Evolutionary conservation across 164 flowering plant species (phyloP), one percentile per base, ranked within the genome.

Genomic region (Aristolochia fimbriata): DNA sequence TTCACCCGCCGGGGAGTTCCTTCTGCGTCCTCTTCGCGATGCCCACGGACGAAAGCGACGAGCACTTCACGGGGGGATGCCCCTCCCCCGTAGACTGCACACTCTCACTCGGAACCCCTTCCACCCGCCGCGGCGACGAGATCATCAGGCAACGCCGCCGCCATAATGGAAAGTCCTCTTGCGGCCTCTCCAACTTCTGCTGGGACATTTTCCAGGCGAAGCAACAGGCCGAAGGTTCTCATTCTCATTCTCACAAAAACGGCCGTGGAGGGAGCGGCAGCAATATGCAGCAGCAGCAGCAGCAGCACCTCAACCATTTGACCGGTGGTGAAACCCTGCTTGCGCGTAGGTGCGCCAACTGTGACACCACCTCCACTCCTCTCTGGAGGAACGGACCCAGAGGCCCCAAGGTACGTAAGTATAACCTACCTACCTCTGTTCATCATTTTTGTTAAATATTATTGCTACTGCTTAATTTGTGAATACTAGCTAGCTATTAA

Each of bases 281-380:
- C 2, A 15, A 5, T 27, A 27, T 27, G 30, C 30, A 27, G 30
- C 30, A 27, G 3, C 30, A 27, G 3, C 30, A 27, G 30, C 30
- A 27, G 30, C 30, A 66, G 61, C 57, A 67, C 46, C 46, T 20
- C 27, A 65, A 52, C 62, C 51, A 23, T 60, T 25, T 63, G 23
- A n/a, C n/a, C n/a, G 71, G 51, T 55, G 70, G 69, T 17, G 97
- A 90, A 41, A 68, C 85, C 3, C 81, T 88, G 53, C 71, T 88
- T 23, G 86, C 95, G 48, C 89, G 99, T 25, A 81, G 99, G 4
- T 94, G 99, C 53, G 94, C 99, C 62, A 94, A 88, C 70, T 94
- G 99, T 58, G 99, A 91, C 77, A 91, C 99, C 59, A 94, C 99
- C 24, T 88, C 99, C 12, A 94, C 99, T 6, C 99, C 99, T 0